Percentiles rank a stretch among this genome's conserved stretches.
Conservation (phyloP, 257 asterid genomes). For the Misopates orontium region DNA sequence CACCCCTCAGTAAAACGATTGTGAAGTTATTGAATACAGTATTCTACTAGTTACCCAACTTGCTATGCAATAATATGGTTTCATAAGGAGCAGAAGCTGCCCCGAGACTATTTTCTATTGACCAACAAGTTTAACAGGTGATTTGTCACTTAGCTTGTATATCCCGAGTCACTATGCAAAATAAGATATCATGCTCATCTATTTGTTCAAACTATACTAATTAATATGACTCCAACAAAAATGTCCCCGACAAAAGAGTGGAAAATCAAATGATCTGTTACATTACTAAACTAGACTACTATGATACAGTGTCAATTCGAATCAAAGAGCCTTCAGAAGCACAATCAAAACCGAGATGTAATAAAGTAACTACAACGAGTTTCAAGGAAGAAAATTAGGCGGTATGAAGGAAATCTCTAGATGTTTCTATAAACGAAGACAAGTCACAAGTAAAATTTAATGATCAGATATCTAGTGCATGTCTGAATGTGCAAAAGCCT, state of each 20-base stretch:
- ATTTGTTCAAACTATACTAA: background rate
- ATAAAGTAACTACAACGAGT: background rate
- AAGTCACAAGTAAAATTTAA: background rate
- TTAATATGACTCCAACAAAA: conserved; percentile 16
- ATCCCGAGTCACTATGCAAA: too few relatives aligned
- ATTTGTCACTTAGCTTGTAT: background rate
- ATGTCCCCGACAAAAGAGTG: conserved; percentile 8
- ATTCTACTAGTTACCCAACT: background rate
- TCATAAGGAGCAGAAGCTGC: background rate
- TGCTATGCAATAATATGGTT: background rate
- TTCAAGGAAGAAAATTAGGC: background rate
- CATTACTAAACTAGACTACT: background rate
- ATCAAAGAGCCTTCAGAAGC: conserved; percentile 14
- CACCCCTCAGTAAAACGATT: background rate
- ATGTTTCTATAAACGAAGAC: background rate
- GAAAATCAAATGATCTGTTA: conserved; percentile 1
- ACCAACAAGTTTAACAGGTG: too few relatives aligned
- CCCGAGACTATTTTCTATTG: background rate
- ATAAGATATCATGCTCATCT: background rate
- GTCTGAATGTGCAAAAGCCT: conserved; percentile 11
- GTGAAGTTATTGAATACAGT: background rate
- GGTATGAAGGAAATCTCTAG: background rate
- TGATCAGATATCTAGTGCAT: conserved; percentile 13
- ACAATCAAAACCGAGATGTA: conserved; percentile 9
- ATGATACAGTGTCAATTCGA: conserved; percentile 15